A percentile compares a stretch with the other conserved stretches of the same genome.
phyloP scores from a whole-genome alignment of 176 grass and related monocot genomes.

The Phoenix roebelenii region DNA sequence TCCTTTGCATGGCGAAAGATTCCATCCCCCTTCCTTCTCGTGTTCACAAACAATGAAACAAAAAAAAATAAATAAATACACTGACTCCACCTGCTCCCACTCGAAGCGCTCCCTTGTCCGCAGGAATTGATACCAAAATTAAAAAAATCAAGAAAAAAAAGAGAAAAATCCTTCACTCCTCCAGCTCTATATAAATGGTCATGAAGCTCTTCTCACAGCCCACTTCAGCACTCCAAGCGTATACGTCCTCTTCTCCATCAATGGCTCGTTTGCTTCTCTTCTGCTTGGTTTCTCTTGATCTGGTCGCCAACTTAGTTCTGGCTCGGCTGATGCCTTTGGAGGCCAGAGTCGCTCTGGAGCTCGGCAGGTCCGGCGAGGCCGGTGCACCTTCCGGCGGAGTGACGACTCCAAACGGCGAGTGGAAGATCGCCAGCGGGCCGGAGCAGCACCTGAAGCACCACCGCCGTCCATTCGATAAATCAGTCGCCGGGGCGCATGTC shows the following conservation, averaged over 20 bases:
- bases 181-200: no score
- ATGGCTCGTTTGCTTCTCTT: slow-evolving; percentile 13
- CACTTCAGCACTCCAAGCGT: no score
- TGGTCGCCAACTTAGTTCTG: background rate
- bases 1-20: no score
- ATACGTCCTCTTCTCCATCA: background rate
- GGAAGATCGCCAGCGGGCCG: background rate
- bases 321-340: slow-evolving; percentile 2
- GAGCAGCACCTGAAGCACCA: background rate
- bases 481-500: slow-evolving; percentile 23
- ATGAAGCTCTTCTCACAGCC: no score
- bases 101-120: no score
- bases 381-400: background rate
- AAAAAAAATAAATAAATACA: no score
- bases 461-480: slow-evolving; percentile 15
- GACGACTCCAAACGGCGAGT: background rate
- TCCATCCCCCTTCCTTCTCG: no score
- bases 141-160: no score
- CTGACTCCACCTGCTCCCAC: no score
- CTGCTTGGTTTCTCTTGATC: background rate
- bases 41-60: no score
- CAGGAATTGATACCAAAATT: no score
- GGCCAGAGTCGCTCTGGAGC: slow-evolving; percentile 1
- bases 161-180: no score
- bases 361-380: background rate